Evolutionary conservation across 202 grass and related monocot species (phyloP).

Genomic region (Setaria viridis): DNA sequence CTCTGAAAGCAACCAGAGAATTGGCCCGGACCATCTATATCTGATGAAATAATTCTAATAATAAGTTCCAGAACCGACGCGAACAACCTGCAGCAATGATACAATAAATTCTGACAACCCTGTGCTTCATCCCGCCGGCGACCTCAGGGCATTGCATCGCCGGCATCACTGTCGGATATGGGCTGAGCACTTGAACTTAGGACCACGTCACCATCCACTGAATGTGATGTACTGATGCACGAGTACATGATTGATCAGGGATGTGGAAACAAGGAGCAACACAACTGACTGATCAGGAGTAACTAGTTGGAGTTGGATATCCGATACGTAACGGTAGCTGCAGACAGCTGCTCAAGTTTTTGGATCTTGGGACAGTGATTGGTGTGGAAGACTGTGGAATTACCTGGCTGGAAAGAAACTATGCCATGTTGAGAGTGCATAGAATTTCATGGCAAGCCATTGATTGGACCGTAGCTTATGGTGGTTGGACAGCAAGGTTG

Average conservation of each 20-base stretch:
- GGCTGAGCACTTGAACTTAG: neutral
- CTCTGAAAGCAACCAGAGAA: slow-evolving; percentile 1
- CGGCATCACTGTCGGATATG: neutral
- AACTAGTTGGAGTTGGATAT: neutral
- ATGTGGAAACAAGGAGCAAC: slow-evolving; percentile 7
- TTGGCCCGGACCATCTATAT: neutral
- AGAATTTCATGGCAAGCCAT: slow-evolving; percentile 1
- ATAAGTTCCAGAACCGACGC: slow-evolving; percentile 11
- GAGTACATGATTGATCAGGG: slow-evolving; percentile 21
- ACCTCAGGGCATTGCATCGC: slow-evolving; percentile 27
- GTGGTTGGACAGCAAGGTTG: slow-evolving; percentile 4
- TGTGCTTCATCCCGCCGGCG: neutral
- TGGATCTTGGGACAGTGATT: slow-evolving; percentile 23
- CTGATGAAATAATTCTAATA: neutral
- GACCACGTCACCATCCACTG: neutral
- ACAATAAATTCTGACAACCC: slow-evolving; percentile 14
- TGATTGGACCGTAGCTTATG: neutral
- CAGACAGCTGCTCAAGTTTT: neutral
- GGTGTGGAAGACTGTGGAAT: slow-evolving; percentile 20
- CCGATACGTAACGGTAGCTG: neutral
- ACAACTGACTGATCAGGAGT: slow-evolving; percentile 15
- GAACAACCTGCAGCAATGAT: neutral
- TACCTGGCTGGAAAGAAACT: slow-evolving; percentile 34
- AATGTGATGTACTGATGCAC: neutral
- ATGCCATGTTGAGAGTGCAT: slow-evolving; percentile 13